Base-by-base conservation (phyloP, 2,329 filamentous ascomycete species). In the Fusarium decemcellulare region DNA sequence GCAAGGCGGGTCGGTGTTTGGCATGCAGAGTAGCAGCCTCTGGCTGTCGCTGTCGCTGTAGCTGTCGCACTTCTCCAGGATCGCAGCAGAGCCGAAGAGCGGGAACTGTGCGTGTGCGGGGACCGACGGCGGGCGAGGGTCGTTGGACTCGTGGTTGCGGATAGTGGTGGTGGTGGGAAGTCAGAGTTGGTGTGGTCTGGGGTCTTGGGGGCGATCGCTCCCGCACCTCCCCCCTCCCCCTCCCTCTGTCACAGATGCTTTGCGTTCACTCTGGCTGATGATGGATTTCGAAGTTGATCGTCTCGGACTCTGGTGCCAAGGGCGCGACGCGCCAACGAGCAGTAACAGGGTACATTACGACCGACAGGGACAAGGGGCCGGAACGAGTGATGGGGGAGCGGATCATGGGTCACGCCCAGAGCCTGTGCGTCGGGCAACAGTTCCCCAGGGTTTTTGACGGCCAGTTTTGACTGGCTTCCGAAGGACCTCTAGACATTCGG, bases 181-280 rank as follows among this genome's bases (percentile, higher is more conserved):
- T 9, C 16, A 51, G 27, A 43, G 34, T 32, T 74, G 74, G 74
- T 72, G 70, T 71, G 55, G 68, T 75, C 72, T 70, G 72, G 74
- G 73, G 73, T 74, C 70, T 65, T 72, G 66, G 73, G 73, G 73
- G 69, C 74, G 75, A 77, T 77, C 76, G 74, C 62, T 77, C 76
- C 76, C 76, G 76, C 76, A 77, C 76, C 75, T 76, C 74, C 73
- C 53, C 58, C 52, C 50, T 44, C 54, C 74, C 73, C 53, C 58
- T 54, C 50, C 46, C 54, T 59, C 39, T 43, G 46, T 30, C 50
- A 52, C 43, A 40, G 18, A 23, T 48, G 30, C 36, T 40, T 42
- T 18, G 36, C 27, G 59, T n/a, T 44, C 36, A 37, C 61, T 30
- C 40, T 48, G 37, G 32, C 44, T 47, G 42, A 12, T 48, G 39